Percentiles rank a stretch among this genome's conserved stretches.
phyloP scores from a whole-genome alignment of 768 basidiomycete species.

The Imleria badia region DNA sequence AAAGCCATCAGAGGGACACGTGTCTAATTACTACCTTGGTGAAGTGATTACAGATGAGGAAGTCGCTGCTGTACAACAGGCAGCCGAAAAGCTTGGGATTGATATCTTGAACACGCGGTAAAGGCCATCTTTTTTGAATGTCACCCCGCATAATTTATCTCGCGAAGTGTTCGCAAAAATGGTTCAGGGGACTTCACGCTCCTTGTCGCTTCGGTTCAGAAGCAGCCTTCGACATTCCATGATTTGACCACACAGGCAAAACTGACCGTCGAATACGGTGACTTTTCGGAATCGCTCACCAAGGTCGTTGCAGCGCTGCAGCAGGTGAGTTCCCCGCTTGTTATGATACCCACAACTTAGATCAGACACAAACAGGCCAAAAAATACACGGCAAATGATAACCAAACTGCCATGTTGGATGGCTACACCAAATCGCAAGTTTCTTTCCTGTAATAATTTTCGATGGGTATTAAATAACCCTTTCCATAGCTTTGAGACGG shows the following conservation, averaged over 20 bases:
- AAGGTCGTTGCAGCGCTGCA: slow-evolving; percentile 55
- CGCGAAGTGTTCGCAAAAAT: slow-evolving; percentile 68
- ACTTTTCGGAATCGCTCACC: slow-evolving; percentile 58
- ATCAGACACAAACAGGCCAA: slow-evolving; percentile 49
- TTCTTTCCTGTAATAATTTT: neutral
- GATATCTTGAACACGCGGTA: slow-evolving; percentile 84
- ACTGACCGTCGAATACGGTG: slow-evolving; percentile 72
- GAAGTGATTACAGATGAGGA: slow-evolving; percentile 72
- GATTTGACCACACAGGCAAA: slow-evolving; percentile 48
- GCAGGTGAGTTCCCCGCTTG: slow-evolving; percentile 42
- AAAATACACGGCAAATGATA: slow-evolving; percentile 69
- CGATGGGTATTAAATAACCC: neutral
- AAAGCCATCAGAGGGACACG: slow-evolving; percentile 72
- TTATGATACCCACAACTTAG: neutral
- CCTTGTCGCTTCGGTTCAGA: slow-evolving; percentile 67
- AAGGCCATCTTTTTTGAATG: neutral
- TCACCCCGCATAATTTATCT: neutral
- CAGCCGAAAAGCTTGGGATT: slow-evolving; percentile 72
- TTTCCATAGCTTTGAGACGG: slow-evolving; percentile 57
- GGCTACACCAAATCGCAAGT: slow-evolving; percentile 76
- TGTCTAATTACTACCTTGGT: slow-evolving; percentile 86
- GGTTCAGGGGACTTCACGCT: slow-evolving; percentile 61
- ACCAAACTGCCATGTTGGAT: slow-evolving; percentile 72
- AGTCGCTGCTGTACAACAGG: slow-evolving; percentile 70
- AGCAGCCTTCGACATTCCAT: slow-evolving; percentile 41